Percentiles rank a stretch among this genome's conserved stretches.
These are phyloP conservation scores for Retiboletus flavoniger DNA, from an alignment of 1,284 basidiomycete species.

Conservation along the genomic window DNA sequence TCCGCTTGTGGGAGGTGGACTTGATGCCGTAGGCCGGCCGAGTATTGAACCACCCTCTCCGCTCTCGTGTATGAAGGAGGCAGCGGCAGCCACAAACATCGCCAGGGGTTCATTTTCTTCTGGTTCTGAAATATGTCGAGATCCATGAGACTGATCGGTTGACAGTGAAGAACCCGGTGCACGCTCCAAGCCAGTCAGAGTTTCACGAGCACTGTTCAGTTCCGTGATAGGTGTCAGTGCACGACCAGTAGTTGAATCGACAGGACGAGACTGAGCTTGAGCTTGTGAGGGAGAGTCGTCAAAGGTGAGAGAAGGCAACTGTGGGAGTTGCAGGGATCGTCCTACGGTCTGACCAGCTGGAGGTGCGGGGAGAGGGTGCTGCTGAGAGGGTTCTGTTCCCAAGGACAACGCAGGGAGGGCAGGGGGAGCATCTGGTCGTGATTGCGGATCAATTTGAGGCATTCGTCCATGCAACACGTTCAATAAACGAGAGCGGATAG, in stretches of 20 bases:
- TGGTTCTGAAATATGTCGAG: slow-evolving; percentile 18
- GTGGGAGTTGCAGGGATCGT: slow-evolving; percentile 30
- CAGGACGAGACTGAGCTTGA: slow-evolving; percentile 19
- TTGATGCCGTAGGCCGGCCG: slow-evolving; percentile 15
- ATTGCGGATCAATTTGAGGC: slow-evolving; percentile 38
- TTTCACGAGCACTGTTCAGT: slow-evolving; percentile 35
- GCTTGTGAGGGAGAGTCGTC: slow-evolving; percentile 25
- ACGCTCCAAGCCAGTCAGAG: slow-evolving; percentile 20
- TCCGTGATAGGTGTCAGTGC: slow-evolving; percentile 51
- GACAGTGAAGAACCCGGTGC: slow-evolving; percentile 23
- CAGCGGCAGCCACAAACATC: slow-evolving; percentile 12
- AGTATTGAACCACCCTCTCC: slow-evolving; percentile 17
- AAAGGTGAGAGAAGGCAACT: slow-evolving; percentile 51
- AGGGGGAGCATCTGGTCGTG: slow-evolving; percentile 19
- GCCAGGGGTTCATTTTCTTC: slow-evolving; percentile 30
- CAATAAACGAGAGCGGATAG: slow-evolving; percentile 61
- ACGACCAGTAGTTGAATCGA: slow-evolving; percentile 21
- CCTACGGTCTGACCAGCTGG: slow-evolving; percentile 20
- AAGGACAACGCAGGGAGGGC: slow-evolving; percentile 18
- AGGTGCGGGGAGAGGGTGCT: slow-evolving; percentile 11
- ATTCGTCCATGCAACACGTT: slow-evolving; percentile 68
- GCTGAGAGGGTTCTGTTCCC: slow-evolving; percentile 23
- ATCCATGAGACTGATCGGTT: slow-evolving; percentile 22
- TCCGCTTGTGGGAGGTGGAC: slow-evolving; percentile 23
- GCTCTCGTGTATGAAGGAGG: slow-evolving; percentile 24